phyloP scores from a whole-genome alignment of 805 yeast genomes.

The Debaryomyces prosopidis region DNA sequence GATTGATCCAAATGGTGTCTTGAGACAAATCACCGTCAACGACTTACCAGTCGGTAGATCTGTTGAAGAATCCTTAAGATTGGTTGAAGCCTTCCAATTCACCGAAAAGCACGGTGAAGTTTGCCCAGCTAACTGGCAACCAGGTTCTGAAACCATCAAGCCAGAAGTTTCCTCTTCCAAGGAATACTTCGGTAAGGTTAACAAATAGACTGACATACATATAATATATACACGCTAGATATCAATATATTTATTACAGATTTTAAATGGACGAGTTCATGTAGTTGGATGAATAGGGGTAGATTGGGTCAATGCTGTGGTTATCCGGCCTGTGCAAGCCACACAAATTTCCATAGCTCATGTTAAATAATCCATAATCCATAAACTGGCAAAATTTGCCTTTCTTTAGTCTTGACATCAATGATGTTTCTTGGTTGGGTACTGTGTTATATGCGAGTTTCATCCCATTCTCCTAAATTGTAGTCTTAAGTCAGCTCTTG shows the following conservation, averaged over 20 bases:
- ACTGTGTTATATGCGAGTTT: too few species aligned
- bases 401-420: too few species aligned
- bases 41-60: slow-evolving; percentile 99
- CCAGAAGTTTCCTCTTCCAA: slow-evolving; percentile 85
- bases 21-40: slow-evolving; percentile 97
- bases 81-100: slow-evolving; percentile 99
- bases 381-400: too few species aligned
- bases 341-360: too few species aligned
- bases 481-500: too few species aligned
- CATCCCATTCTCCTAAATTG: too few species aligned
- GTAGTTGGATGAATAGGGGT: too few species aligned
- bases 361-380: too few species aligned
- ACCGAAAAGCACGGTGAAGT: slow-evolving; percentile 99
- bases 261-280: slow-evolving; percentile 37
- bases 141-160: slow-evolving; percentile 81
- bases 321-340: too few species aligned
- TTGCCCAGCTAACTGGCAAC: slow-evolving; percentile 98
- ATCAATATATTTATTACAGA: slow-evolving; percentile 56
- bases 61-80: slow-evolving; percentile 96
- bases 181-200: slow-evolving; percentile 89
- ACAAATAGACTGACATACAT: slow-evolving; percentile 42
- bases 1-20: slow-evolving; percentile 92
- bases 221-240: slow-evolving; percentile 57
- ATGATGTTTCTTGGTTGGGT: too few species aligned
- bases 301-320: too few species aligned